Base-by-base conservation (phyloP, 345 rosid genomes). In the Corchorus capsularis region DNA sequence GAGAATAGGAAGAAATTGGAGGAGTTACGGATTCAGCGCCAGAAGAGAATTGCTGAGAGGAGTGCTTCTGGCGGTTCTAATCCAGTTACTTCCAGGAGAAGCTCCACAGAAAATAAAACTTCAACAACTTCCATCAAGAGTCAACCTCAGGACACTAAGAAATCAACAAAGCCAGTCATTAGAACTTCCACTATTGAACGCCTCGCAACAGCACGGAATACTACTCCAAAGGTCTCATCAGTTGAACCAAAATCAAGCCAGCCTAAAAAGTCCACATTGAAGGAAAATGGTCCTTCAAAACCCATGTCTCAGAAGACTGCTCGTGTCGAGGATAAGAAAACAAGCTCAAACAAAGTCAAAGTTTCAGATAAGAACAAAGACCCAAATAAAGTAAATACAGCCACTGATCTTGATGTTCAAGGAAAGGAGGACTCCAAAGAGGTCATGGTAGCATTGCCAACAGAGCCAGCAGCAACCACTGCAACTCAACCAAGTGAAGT, bases 41-140 rank as follows among this genome's bases (percentile, higher is more conserved):
- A 92, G 87, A 92, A 88, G 88, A 92, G 99, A 83, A 96, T 96
- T 59, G 91, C 99, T 37, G 96, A 88, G 84, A 93, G 93, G 90
- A 92, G 96, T 81, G 57, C 87, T 63, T 79, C 81, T 32, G 77
- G 72, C 66, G 90, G 85, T 74, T 13, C 71, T 75, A 59, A 65
- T 77, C 52, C 87, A 6, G 53, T 73, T 52, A 19, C 80, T n/a
- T 35, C 90, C 73, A 87, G 83, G 85, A 89, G 83, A 86, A 85
- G 82, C 70, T 74, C 83, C 0, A 65, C 71, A 2, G 84, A 78
- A 16, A 85, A 65, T 27, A 82, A 78, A 80, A 71, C 82, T 39
- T 66, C 83, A 57, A 66, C 74, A 54, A 22, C 74, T 65, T 76
- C 79, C 4, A 37, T 27, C 14, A 86, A 83, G 79, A 86, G 79